phyloP scores from a whole-genome alignment of 2,329 filamentous ascomycete species.

The Helicocarpus griseus region DNA sequence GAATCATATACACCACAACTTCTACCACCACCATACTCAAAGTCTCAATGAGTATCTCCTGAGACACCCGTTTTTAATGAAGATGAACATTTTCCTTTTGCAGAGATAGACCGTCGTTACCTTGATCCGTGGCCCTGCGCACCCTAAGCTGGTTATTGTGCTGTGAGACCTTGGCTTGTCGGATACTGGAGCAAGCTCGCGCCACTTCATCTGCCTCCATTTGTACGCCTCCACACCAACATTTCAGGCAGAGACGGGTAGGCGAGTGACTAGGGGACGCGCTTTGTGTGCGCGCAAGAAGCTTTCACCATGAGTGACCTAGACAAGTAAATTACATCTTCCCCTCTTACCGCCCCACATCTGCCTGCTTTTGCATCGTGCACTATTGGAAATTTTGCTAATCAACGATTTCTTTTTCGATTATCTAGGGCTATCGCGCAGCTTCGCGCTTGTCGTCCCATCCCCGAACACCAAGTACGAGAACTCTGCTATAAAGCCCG shows the following conservation, averaged over 20 bases:
- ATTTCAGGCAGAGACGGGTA: neutral
- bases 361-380: neutral
- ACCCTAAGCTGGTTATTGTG: neutral
- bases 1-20: neutral
- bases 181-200: neutral
- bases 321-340: slow-evolving; percentile 57
- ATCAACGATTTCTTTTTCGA: slow-evolving; percentile 9
- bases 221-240: neutral
- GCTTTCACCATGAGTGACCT: slow-evolving; percentile 72
- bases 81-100: neutral
- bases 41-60: neutral
- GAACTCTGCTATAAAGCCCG: slow-evolving; percentile 98
- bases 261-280: neutral
- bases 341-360: neutral
- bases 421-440: slow-evolving; percentile 75
- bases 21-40: neutral
- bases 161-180: neutral
- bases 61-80: neutral
- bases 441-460: slow-evolving; percentile 88
- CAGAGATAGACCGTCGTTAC: neutral
- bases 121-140: neutral
- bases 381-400: slow-evolving; percentile 8
- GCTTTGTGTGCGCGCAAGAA: slow-evolving; percentile 12
- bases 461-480: slow-evolving; percentile 88
- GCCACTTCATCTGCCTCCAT: neutral